Conservation (phyloP, 441 rosid species). For the Gossypium gossypioides region DNA sequence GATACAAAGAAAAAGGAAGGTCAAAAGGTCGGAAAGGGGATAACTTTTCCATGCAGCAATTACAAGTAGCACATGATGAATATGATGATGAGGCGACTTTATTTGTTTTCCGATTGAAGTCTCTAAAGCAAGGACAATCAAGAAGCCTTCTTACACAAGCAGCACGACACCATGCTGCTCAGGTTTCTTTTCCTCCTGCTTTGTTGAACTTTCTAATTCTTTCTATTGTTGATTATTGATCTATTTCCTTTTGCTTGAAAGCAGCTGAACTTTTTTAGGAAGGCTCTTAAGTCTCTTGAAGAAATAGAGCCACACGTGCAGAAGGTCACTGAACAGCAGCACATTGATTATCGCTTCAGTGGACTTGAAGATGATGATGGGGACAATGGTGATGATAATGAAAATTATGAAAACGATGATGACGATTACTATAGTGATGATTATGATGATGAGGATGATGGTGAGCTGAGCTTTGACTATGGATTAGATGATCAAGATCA, state of each 20-base stretch:
- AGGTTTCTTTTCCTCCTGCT: conserved; percentile 33
- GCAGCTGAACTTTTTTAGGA: conserved; percentile 58
- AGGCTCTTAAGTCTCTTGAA: conserved; percentile 56
- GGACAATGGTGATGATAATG: conserved; percentile 20
- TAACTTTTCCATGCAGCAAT: conserved; percentile 40
- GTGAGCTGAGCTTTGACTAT: conserved; percentile 78
- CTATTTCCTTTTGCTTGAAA: conserved; percentile 10
- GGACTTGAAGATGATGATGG: conserved; percentile 50
- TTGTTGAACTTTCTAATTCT: conserved; percentile 4
- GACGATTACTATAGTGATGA: neutral
- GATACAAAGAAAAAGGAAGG: conserved; percentile 50
- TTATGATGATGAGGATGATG: conserved; percentile 36
- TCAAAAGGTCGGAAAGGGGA: conserved; percentile 52
- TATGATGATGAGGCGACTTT: conserved; percentile 63
- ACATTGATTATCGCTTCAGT: conserved; percentile 54
- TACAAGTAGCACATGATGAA: conserved; percentile 54
- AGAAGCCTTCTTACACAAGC: conserved; percentile 83
- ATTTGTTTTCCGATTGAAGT: conserved; percentile 60
- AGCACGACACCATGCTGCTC: conserved; percentile 76
- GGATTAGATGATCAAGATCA: conserved; percentile 42
- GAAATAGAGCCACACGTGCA: conserved; percentile 56
- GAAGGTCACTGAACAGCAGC: conserved; percentile 42
- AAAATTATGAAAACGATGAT: conserved; percentile 32
- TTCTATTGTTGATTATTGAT: conserved; percentile 6
- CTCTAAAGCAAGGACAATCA: conserved; percentile 67